Evolutionary conservation across 2,329 filamentous ascomycete genomes (phyloP).

Genomic region (Ophiostoma pallidulum): DNA sequence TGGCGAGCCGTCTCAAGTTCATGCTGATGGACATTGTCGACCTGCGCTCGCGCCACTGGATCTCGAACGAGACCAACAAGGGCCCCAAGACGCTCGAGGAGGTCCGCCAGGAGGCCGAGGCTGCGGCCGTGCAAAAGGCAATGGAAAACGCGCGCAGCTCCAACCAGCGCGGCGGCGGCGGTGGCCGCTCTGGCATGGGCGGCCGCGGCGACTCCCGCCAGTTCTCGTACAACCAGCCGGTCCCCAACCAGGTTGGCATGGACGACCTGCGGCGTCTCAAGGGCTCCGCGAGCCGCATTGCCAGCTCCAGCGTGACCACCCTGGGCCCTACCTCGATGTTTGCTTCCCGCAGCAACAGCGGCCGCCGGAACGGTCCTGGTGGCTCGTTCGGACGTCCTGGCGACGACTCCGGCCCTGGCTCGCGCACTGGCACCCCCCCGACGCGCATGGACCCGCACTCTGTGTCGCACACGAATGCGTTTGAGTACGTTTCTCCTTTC

Average conservation of each 20-base stretch:
- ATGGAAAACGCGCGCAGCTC: slow-evolving; percentile 53
- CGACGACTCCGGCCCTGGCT: slow-evolving; percentile 81
- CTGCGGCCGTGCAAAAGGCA: slow-evolving; percentile 69
- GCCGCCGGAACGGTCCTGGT: slow-evolving; percentile 61
- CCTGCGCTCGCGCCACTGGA: slow-evolving; percentile 67
- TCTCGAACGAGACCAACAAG: slow-evolving; percentile 82
- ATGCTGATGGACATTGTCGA: slow-evolving; percentile 96
- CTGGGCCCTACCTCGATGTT: slow-evolving; percentile 84
- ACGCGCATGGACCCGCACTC: slow-evolving; percentile 39
- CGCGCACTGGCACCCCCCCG: slow-evolving; percentile 81
- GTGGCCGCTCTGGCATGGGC: slow-evolving; percentile 58
- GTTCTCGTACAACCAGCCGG: slow-evolving; percentile 67
- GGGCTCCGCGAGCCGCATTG: slow-evolving; percentile 45
- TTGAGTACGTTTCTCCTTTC: slow-evolving; percentile 58
- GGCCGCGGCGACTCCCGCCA: slow-evolving; percentile 70
- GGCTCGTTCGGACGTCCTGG: slow-evolving; percentile 61
- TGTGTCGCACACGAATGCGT: slow-evolving; percentile 67
- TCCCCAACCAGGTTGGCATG: slow-evolving; percentile 79
- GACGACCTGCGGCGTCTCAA: slow-evolving; percentile 85
- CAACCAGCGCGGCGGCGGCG: slow-evolving; percentile 58
- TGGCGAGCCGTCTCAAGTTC: slow-evolving; percentile 83
- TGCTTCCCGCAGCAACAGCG: slow-evolving; percentile 81
- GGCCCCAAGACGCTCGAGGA: slow-evolving; percentile 94
- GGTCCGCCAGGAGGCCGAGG: slow-evolving; percentile 74
- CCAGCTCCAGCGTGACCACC: slow-evolving; percentile 50